These are phyloP conservation scores for Mixia osmundae DNA, from an alignment of 1,284 basidiomycete species.

Conservation along the genomic window DNA sequence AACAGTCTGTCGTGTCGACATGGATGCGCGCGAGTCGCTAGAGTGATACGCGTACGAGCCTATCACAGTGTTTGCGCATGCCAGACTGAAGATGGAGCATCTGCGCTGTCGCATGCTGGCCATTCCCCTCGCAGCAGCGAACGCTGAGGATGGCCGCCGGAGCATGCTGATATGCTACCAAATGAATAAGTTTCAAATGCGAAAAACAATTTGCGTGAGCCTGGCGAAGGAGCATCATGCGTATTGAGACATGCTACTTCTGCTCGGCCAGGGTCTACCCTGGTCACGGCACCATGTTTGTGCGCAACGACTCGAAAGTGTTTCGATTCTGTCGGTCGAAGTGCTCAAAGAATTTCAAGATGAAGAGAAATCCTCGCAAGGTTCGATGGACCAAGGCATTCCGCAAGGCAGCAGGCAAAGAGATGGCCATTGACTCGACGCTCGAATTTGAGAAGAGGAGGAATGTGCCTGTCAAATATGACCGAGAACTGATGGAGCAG, in stretches of 20 bases:
- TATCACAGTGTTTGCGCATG: too few species aligned
- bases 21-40: too few species aligned
- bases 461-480: slow-evolving; percentile 92
- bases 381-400: slow-evolving; percentile 99
- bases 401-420: slow-evolving; percentile 93
- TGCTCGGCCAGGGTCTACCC: slow-evolving; percentile 89
- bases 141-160: too few species aligned
- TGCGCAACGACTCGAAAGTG: slow-evolving; percentile 85
- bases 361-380: slow-evolving; percentile 99
- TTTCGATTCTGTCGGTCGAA: slow-evolving; percentile 94
- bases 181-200: too few species aligned
- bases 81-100: too few species aligned
- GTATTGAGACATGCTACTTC: slow-evolving; percentile 30
- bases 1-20: too few species aligned
- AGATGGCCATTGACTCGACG: slow-evolving; percentile 98
- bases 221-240: too few species aligned
- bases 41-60: too few species aligned
- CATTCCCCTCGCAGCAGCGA: too few species aligned
- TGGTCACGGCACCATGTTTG: slow-evolving; percentile 79
- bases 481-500: slow-evolving; percentile 75
- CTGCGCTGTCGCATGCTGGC: too few species aligned
- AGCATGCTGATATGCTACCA: too few species aligned
- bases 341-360: slow-evolving; percentile 97
- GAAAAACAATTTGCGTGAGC: too few species aligned
- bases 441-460: slow-evolving; percentile 98